These are phyloP conservation scores for Magnusiomyces suaveolens DNA, from an alignment of 1,139 yeast species.

Conservation along the genomic window DNA sequence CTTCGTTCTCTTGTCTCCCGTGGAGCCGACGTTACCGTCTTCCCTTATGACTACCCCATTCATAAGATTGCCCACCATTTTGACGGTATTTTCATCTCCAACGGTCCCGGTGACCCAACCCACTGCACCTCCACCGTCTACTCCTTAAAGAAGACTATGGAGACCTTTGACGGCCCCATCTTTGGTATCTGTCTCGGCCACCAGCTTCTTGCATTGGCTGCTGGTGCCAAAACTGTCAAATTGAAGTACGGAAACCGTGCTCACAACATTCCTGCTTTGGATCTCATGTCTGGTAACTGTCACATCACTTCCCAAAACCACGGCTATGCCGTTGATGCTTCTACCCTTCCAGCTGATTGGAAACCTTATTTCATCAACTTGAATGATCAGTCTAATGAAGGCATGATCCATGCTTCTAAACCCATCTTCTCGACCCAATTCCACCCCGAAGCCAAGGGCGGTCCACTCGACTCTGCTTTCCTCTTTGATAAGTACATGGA, in stretches of 20 bases:
- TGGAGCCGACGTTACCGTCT: slow-evolving; percentile 92
- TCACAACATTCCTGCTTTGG: slow-evolving; percentile 93
- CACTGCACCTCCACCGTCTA: slow-evolving; percentile 77
- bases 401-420: slow-evolving; percentile 76
- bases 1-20: slow-evolving; percentile 85
- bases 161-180: slow-evolving; percentile 65
- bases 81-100: slow-evolving; percentile 89
- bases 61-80: slow-evolving; percentile 84
- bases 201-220: slow-evolving; percentile 86
- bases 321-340: slow-evolving; percentile 90
- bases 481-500: slow-evolving; percentile 83
- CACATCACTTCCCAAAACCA: slow-evolving; percentile 97
- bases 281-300: slow-evolving; percentile 79
- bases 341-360: slow-evolving; percentile 68
- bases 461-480: slow-evolving; percentile 86
- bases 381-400: slow-evolving; percentile 94
- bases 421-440: slow-evolving; percentile 95
- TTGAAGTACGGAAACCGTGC: slow-evolving; percentile 97
- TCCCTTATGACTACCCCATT: slow-evolving; percentile 91
- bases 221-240: slow-evolving; percentile 87
- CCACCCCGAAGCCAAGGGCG: slow-evolving; percentile 99
- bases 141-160: slow-evolving; percentile 65
- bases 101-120: slow-evolving; percentile 98
- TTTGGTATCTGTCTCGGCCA: slow-evolving; percentile 97
- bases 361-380: slow-evolving; percentile 80